phyloP scores from a whole-genome alignment of 2,329 filamentous ascomycete species.

The Delphinella strobiligena region DNA sequence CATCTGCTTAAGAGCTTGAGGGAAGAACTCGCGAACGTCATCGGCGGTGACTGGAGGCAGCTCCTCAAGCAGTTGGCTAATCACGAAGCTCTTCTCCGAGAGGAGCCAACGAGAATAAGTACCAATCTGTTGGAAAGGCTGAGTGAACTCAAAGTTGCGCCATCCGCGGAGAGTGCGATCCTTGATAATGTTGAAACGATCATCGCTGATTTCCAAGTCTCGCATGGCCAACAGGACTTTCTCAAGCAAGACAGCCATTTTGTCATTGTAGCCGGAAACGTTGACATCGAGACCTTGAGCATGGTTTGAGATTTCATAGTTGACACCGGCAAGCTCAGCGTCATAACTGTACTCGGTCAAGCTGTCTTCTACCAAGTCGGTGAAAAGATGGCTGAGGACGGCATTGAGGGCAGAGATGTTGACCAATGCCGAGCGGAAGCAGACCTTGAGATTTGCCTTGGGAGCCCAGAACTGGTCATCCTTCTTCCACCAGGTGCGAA shows the following conservation, averaged over 20 bases:
- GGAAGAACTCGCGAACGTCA: conserved; percentile 65
- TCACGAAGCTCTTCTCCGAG: conserved; percentile 63
- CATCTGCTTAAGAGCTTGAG: conserved; percentile 67
- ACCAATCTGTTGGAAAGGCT: conserved; percentile 79
- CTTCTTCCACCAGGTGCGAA: conserved; percentile 93
- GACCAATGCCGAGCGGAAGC: conserved; percentile 67
- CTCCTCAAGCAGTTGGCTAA: conserved; percentile 69
- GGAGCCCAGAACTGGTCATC: conserved; percentile 98
- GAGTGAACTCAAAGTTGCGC: conserved; percentile 77
- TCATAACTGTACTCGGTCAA: conserved; percentile 92
- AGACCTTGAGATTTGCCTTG: conserved; percentile 77
- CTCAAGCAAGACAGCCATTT: conserved; percentile 79
- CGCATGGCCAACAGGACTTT: conserved; percentile 77
- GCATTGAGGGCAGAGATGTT: conserved; percentile 65
- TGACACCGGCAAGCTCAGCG: conserved; percentile 79
- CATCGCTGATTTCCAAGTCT: conserved; percentile 71
- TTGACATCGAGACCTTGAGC: conserved; percentile 63
- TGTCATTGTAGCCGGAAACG: conserved; percentile 90
- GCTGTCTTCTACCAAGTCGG: conserved; percentile 76
- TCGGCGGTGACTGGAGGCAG: conserved; percentile 61
- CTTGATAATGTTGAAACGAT: conserved; percentile 83
- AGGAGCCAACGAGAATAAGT: conserved; percentile 74
- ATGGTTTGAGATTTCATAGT: conserved; percentile 67
- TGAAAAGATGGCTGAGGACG: conserved; percentile 69
- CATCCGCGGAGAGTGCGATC: conserved; percentile 67